phyloP scores from a whole-genome alignment of 495 filamentous ascomycete species.

The Friedmanniomyces endolithicus region DNA sequence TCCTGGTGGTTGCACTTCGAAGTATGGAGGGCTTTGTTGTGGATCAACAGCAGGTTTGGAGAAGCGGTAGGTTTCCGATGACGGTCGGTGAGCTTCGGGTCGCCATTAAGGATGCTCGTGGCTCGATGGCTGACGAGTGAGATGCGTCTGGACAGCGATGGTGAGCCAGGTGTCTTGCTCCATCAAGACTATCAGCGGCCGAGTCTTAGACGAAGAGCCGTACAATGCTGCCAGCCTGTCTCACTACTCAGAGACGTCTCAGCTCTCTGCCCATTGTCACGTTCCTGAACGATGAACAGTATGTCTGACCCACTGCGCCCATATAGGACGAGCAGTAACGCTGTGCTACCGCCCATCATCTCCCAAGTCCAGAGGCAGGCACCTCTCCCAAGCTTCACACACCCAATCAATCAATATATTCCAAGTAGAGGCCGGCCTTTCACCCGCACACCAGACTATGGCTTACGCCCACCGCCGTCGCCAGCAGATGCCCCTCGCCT shows the following conservation, averaged over 20 bases:
- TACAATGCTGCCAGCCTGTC: neutral
- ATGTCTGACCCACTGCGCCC: neutral
- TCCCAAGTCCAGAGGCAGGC: no score
- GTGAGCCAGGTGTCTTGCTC: no score
- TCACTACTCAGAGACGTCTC: neutral
- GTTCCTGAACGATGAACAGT: no score
- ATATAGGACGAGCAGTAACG: neutral
- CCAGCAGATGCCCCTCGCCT: neutral
- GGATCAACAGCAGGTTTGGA: constrained; percentile 41
- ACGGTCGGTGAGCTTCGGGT: constrained; percentile 45
- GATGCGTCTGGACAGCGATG: neutral
- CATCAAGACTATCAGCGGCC: no score
- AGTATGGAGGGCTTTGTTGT: constrained; percentile 63
- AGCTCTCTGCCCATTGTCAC: neutral
- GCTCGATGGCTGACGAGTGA: neutral
- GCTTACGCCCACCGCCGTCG: neutral
- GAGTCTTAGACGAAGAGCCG: neutral
- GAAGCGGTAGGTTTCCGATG: constrained; percentile 30
- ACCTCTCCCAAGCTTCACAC: no score
- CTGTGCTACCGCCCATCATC: no score
- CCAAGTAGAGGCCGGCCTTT: no score
- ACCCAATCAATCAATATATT: no score
- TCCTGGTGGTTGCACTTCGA: constrained; percentile 74
- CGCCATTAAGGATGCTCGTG: constrained; percentile 36
- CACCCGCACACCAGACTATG: no score